Percentiles rank a stretch among this genome's conserved stretches.
These are phyloP conservation scores for Pleurotus sapidus DNA, from an alignment of 768 basidiomycete genomes.

Conservation along the genomic window DNA sequence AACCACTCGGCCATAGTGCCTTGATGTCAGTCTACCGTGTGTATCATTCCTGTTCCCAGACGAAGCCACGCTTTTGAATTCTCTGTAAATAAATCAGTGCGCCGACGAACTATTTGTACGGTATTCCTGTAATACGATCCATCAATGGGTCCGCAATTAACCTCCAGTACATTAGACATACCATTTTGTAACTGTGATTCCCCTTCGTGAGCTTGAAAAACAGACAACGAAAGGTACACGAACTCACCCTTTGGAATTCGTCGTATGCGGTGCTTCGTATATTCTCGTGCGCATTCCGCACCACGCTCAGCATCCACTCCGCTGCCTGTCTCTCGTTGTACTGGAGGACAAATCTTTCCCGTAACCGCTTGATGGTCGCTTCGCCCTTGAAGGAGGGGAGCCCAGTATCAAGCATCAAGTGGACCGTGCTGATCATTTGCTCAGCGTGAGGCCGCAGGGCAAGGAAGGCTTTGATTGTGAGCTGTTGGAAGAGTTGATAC, in stretches of 20 bases:
- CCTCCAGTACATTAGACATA: constrained; percentile 14
- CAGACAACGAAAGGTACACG: not conserved
- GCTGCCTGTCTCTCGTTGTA: constrained; percentile 89
- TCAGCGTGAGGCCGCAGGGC: constrained; percentile 94
- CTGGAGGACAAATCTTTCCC: constrained; percentile 82
- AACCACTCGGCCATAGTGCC: constrained; percentile 73
- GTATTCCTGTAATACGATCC: constrained; percentile 31
- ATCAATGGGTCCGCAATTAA: not conserved
- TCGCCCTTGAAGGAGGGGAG: constrained; percentile 98
- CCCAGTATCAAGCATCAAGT: constrained; percentile 92
- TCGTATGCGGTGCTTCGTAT: constrained; percentile 92
- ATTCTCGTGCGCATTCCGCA: constrained; percentile 95
- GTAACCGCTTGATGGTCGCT: constrained; percentile 79
- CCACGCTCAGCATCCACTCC: constrained; percentile 86
- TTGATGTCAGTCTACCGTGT: not conserved
- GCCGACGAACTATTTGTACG: constrained; percentile 33
- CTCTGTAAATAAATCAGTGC: too few species aligned
- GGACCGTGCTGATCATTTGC: constrained; percentile 83
- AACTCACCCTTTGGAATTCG: constrained; percentile 84
- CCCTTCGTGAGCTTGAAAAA: not conserved
- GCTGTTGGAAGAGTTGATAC: constrained; percentile 89
- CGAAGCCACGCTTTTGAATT: too few species aligned
- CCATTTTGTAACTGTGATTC: constrained; percentile 35
- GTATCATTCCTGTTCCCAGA: not conserved
- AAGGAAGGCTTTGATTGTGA: constrained; percentile 95